phyloP scores from a whole-genome alignment of 345 rosid species.

The Alliaria petiolata region DNA sequence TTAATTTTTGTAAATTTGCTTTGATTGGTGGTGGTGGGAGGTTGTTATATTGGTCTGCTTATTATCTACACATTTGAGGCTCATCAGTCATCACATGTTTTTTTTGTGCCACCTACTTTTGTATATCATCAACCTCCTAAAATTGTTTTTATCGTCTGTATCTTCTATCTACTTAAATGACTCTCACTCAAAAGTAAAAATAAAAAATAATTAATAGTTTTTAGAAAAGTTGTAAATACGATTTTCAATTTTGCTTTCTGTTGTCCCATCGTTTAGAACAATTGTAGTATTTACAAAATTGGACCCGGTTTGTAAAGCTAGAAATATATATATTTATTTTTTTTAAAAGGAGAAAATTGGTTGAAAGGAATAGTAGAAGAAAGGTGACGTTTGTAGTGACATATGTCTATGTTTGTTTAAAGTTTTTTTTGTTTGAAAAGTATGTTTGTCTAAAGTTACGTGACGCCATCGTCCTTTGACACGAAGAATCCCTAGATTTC shows the following conservation, averaged over 20 bases:
- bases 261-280: not conserved
- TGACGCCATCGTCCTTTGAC: slow-evolving; percentile 24
- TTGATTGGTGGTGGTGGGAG: not conserved
- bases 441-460: slow-evolving; percentile 6
- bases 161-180: not conserved
- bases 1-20: not conserved
- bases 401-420: not conserved
- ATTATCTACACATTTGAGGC: not conserved
- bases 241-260: not conserved
- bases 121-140: not conserved
- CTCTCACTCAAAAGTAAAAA: not conserved
- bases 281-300: not conserved
- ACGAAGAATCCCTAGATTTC: not conserved
- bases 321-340: too few species aligned
- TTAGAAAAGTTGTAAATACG: not conserved
- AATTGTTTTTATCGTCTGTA: too few species aligned
- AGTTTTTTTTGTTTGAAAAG: too few species aligned
- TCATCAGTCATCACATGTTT: slow-evolving; percentile 23
- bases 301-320: not conserved
- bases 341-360: not conserved
- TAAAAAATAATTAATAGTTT: not conserved
- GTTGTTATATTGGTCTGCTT: not conserved
- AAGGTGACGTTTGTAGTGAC: slow-evolving; percentile 32
- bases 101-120: slow-evolving; percentile 28
- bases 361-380: not conserved